Evolutionary conservation across 192 early-diverging fungal species (phyloP).

Genomic region (Coemansia sp.): DNA sequence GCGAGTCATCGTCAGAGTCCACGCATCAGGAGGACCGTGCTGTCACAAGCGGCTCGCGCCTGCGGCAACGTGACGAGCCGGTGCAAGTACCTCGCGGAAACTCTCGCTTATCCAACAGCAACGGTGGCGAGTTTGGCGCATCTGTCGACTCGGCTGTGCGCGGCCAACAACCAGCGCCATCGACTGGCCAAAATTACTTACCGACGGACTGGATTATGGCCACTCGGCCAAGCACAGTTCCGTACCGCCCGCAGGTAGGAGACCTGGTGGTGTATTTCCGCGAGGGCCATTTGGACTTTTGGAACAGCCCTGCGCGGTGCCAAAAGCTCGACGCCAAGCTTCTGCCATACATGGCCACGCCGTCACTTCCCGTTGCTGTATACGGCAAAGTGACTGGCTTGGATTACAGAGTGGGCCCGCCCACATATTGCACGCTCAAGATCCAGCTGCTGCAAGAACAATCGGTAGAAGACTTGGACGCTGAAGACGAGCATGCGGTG

Average conservation of each 20-base stretch:
- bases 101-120: constrained; percentile 8
- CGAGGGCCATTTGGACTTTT: constrained; percentile 63
- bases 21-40: constrained; percentile 7
- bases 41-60: background rate
- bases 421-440: constrained; percentile 62
- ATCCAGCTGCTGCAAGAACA: constrained; percentile 44
- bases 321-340: constrained; percentile 44
- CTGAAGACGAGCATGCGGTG: constrained; percentile 34
- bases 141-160: background rate
- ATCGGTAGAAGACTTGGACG: constrained; percentile 52
- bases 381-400: constrained; percentile 61
- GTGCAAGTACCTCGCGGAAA: constrained; percentile 27
- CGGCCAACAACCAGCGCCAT: background rate
- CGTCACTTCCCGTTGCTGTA: constrained; percentile 50
- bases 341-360: constrained; percentile 47
- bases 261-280: constrained; percentile 59
- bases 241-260: constrained; percentile 65
- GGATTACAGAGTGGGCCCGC: constrained; percentile 68
- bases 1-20: too few species aligned
- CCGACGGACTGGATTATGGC: constrained; percentile 59
- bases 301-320: constrained; percentile 45
- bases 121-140: background rate
- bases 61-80: background rate
- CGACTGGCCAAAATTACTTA: constrained; percentile 12
- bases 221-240: constrained; percentile 43